phyloP scores from a whole-genome alignment of 352 stramenopile species.

The Lagenidium giganteum region DNA sequence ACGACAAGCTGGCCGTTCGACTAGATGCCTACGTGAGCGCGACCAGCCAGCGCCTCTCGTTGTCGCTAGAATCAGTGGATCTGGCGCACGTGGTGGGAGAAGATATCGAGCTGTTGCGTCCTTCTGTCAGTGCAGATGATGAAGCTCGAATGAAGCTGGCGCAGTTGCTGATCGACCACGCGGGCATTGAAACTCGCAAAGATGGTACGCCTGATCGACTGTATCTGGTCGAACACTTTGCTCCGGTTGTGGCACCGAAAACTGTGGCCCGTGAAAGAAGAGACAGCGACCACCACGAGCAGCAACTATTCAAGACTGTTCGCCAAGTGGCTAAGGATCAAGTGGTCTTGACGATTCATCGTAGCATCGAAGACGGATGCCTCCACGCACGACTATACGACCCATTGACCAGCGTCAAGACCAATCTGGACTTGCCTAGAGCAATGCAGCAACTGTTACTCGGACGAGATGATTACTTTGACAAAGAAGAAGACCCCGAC shows the following conservation, averaged over 20 bases:
- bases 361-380: constrained; percentile 3
- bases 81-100: constrained; percentile 40
- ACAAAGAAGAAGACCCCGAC: not conserved
- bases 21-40: constrained; percentile 56
- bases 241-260: not conserved
- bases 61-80: constrained; percentile 35
- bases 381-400: constrained; percentile 37
- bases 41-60: constrained; percentile 39
- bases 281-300: not conserved
- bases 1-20: too few relatives aligned
- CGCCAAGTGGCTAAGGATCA: constrained; percentile 26
- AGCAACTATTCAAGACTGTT: constrained; percentile 43
- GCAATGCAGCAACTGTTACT: constrained; percentile 11
- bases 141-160: constrained; percentile 25
- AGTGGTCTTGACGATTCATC: constrained; percentile 31
- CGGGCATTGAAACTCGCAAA: constrained; percentile 42
- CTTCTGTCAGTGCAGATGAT: not conserved
- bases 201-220: constrained; percentile 41
- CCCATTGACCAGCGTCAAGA: constrained; percentile 28
- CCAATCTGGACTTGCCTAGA: constrained; percentile 11
- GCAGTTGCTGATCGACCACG: constrained; percentile 36
- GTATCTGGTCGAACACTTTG: constrained; percentile 40
- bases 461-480: constrained; percentile 8
- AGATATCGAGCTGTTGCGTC: constrained; percentile 14
- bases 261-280: not conserved